Evolutionary conservation across 2,329 filamentous ascomycete species (phyloP).

Genomic region (Parascedosporium putredinis): DNA sequence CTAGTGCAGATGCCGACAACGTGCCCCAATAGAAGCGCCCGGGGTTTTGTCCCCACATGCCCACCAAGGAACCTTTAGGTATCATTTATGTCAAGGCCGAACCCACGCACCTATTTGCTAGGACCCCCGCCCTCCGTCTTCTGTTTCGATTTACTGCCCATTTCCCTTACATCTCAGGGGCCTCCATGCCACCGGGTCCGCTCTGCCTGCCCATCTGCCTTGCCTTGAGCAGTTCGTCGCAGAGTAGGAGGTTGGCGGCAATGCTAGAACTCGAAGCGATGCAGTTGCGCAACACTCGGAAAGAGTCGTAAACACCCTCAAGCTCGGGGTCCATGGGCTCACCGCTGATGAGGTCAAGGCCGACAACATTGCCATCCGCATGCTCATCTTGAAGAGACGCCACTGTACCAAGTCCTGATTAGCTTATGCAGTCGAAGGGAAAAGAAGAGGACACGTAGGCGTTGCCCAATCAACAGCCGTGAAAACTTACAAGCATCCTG

Average conservation of each 20-base stretch:
- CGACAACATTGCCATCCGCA: constrained; percentile 72
- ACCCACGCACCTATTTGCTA: constrained; percentile 1
- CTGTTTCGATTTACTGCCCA: constrained; percentile 7
- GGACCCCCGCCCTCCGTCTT: not conserved
- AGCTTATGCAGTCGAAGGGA: constrained; percentile 10
- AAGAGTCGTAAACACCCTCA: constrained; percentile 90
- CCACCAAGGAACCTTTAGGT: constrained; percentile 3
- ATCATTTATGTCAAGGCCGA: not conserved
- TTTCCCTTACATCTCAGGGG: constrained; percentile 38
- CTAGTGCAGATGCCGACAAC: not conserved
- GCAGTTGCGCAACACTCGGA: constrained; percentile 86
- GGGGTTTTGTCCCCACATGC: not conserved
- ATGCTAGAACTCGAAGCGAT: constrained; percentile 92
- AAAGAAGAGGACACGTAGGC: not conserved
- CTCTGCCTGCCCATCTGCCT: constrained; percentile 75
- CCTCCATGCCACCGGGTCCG: constrained; percentile 56
- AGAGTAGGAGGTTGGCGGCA: constrained; percentile 86
- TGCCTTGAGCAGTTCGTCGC: constrained; percentile 95
- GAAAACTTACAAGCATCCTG: constrained; percentile 84
- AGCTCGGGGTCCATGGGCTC: constrained; percentile 92
- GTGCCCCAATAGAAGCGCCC: not conserved
- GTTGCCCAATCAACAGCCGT: too few relatives aligned
- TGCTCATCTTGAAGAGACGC: constrained; percentile 80
- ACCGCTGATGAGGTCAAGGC: constrained; percentile 76
- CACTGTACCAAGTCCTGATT: constrained; percentile 46